These are phyloP conservation scores for Elongisporangium anandrum DNA, from an alignment of 352 stramenopile genomes.

Conservation along the genomic window DNA sequence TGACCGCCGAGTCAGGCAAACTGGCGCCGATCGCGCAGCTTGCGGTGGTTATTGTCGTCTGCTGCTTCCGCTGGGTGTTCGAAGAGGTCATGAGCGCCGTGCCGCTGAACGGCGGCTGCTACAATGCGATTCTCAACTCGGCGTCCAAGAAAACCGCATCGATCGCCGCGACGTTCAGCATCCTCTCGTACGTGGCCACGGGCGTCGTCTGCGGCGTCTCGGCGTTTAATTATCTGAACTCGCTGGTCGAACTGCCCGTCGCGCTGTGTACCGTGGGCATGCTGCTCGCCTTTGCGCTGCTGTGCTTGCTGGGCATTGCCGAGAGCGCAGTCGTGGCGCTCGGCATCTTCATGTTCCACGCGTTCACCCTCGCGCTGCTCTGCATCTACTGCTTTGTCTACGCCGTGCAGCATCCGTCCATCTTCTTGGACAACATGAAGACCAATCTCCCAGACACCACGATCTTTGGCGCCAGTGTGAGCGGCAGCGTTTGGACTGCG, in stretches of 20 bases:
- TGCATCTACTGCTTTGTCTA: slow-evolving; percentile 42
- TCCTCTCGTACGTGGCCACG: slow-evolving; percentile 86
- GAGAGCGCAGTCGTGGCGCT: slow-evolving; percentile 74
- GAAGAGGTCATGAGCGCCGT: slow-evolving; percentile 80
- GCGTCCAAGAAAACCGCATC: slow-evolving; percentile 70
- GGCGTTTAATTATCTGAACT: slow-evolving; percentile 78
- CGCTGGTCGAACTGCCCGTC: slow-evolving; percentile 44
- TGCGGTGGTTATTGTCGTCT: slow-evolving; percentile 50
- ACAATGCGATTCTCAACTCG: slow-evolving; percentile 85
- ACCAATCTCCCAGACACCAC: too few relatives aligned
- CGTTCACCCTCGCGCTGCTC: slow-evolving; percentile 50
- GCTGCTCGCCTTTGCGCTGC: slow-evolving; percentile 64
- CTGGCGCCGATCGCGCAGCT: slow-evolving; percentile 68
- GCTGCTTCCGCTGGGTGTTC: slow-evolving; percentile 61
- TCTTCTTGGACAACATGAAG: slow-evolving; percentile 57
- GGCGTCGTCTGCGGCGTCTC: slow-evolving; percentile 50
- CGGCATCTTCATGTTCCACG: slow-evolving; percentile 69
- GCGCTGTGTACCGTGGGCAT: slow-evolving; percentile 35
- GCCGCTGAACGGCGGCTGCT: slow-evolving; percentile 83
- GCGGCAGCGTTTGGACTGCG: too few relatives aligned
- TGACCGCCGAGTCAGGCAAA: slow-evolving; percentile 46
- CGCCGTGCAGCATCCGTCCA: slow-evolving; percentile 38
- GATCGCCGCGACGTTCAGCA: slow-evolving; percentile 69
- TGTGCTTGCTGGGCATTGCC: slow-evolving; percentile 72
- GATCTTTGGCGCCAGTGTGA: too few relatives aligned